Percentiles rank a stretch among this genome's conserved stretches.
Conservation (phyloP, 2,329 filamentous ascomycete genomes). For the Monosporascus sp. region DNA sequence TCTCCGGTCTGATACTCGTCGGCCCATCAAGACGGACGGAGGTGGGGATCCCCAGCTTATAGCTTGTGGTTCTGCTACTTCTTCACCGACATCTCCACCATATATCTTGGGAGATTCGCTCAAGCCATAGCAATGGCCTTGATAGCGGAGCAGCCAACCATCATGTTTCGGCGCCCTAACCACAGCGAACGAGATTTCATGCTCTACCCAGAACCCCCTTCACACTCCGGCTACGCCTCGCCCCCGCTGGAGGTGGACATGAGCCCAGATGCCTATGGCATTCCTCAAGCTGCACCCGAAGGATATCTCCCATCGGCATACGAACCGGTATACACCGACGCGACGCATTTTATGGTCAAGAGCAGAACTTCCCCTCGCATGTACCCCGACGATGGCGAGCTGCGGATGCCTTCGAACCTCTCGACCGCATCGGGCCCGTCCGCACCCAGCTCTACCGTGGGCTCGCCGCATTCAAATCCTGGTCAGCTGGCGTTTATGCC, state of each 20-base stretch:
- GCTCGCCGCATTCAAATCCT: conserved; percentile 61
- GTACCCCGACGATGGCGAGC: conserved; percentile 47
- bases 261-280: conserved; percentile 41
- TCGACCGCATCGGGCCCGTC: conserved; percentile 60
- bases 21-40: conserved; percentile 10
- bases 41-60: neutral
- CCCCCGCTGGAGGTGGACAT: conserved; percentile 43
- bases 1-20: neutral
- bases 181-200: conserved; percentile 26
- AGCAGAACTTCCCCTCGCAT: conserved; percentile 43
- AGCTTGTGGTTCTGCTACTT: neutral
- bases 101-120: conserved; percentile 1
- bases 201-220: conserved; percentile 24
- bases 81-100: conserved; percentile 5
- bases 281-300: conserved; percentile 34
- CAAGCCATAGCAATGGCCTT: conserved; percentile 19
- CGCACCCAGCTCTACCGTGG: conserved; percentile 61
- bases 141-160: conserved; percentile 23
- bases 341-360: conserved; percentile 40
- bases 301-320: conserved; percentile 40
- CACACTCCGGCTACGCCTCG: conserved; percentile 22
- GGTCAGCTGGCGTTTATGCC: conserved; percentile 52
- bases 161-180: conserved; percentile 25
- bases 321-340: conserved; percentile 44
- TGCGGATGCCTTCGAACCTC: conserved; percentile 49